These are phyloP conservation scores for Saururus chinensis DNA, from an alignment of 164 flowering plant genomes.

Conservation along the genomic window DNA sequence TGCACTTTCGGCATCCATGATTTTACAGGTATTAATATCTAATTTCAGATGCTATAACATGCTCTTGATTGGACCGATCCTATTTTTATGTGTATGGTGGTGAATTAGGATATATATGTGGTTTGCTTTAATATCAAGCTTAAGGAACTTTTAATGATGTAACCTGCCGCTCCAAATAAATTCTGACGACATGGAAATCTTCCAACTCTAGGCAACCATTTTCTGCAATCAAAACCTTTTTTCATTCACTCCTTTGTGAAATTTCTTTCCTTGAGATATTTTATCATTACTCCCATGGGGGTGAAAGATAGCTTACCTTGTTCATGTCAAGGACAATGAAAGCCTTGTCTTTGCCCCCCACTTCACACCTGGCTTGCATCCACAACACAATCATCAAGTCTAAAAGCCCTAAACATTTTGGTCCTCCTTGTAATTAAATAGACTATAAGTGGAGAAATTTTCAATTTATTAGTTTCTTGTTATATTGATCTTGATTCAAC, in stretches of 20 bases:
- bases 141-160: conserved; percentile 18
- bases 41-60: not conserved
- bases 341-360: not conserved
- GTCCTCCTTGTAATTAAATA: not conserved
- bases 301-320: not conserved
- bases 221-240: conserved; percentile 5
- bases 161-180: conserved; percentile 7
- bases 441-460: too few relatives aligned
- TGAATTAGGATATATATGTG: not conserved
- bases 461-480: too few relatives aligned
- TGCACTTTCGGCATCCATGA: not conserved
- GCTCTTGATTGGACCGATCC: not conserved
- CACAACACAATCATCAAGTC: not conserved
- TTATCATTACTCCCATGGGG: not conserved
- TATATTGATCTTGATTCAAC: too few relatives aligned
- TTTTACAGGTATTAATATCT: not conserved
- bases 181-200: conserved; percentile 14
- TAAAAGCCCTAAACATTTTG: too few relatives aligned
- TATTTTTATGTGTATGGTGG: not conserved
- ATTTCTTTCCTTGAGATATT: conserved; percentile 3
- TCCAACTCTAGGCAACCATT: not conserved
- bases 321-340: not conserved
- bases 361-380: not conserved
- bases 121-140: conserved; percentile 21
- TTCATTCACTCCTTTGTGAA: conserved; percentile 6